Evolutionary conservation across 208 protist genomes (phyloP).

Genomic region (Naegleria fowleri): DNA sequence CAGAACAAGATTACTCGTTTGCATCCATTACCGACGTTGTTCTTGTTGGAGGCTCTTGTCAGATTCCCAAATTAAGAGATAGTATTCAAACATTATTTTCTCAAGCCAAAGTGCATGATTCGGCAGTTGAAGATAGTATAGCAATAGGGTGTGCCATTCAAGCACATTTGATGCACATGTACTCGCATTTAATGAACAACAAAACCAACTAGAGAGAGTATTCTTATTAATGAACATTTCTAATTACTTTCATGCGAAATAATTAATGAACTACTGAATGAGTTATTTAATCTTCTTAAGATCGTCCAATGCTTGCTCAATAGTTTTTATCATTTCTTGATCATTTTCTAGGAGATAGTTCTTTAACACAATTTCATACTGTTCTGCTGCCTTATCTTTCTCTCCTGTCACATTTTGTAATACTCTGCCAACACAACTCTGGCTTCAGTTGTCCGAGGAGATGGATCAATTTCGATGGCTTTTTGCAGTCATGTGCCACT

Average conservation of each 20-base stretch:
- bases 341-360: neutral
- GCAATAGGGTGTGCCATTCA: neutral
- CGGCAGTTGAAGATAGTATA: neutral
- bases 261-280: too few species aligned
- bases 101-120: neutral
- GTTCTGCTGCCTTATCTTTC: neutral
- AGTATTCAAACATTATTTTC: neutral
- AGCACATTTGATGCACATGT: neutral
- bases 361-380: neutral
- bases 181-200: neutral
- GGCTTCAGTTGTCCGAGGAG: neutral
- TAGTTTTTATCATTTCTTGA: neutral
- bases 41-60: constrained; percentile 81
- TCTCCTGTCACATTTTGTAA: neutral
- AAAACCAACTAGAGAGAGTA: too few species aligned
- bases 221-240: too few species aligned
- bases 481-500: neutral
- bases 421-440: neutral
- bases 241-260: too few species aligned
- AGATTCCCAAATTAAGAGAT: constrained; percentile 85
- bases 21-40: constrained; percentile 84
- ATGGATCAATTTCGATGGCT: neutral
- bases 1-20: constrained; percentile 63
- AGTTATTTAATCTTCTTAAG: too few species aligned
- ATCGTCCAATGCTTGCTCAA: neutral